A percentile compares a stretch with the other conserved stretches of the same genome.
Conservation (phyloP, 805 yeast species). For the Spathaspora hagerdaliae region DNA sequence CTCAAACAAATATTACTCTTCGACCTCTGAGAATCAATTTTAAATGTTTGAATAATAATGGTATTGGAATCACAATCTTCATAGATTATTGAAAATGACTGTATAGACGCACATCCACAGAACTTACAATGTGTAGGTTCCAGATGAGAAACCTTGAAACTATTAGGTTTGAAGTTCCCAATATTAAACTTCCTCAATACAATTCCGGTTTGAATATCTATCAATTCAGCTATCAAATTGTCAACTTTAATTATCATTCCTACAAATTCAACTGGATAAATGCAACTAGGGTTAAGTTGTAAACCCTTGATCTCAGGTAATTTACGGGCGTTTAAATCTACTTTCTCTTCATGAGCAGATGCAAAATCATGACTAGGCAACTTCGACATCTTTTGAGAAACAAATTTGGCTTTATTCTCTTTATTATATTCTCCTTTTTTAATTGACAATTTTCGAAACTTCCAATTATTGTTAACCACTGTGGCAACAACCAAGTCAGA, state of each 20-base stretch:
- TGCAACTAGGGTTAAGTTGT: slow-evolving; percentile 2
- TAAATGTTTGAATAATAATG: slow-evolving; percentile 68
- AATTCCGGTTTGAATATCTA: slow-evolving; percentile 78
- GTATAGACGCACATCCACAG: slow-evolving; percentile 84
- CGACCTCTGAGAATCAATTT: slow-evolving; percentile 62
- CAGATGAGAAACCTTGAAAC: slow-evolving; percentile 70
- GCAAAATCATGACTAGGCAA: slow-evolving; percentile 8
- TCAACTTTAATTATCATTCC: slow-evolving; percentile 68
- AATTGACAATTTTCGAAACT: slow-evolving; percentile 46
- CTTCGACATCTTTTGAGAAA: not conserved
- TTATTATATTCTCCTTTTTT: slow-evolving; percentile 45
- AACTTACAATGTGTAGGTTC: slow-evolving; percentile 86
- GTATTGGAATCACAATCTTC: slow-evolving; percentile 54
- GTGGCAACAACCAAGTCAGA: slow-evolving; percentile 54
- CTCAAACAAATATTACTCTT: slow-evolving; percentile 78
- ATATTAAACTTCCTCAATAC: slow-evolving; percentile 58
- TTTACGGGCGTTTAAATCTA: not conserved
- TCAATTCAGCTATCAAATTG: slow-evolving; percentile 54
- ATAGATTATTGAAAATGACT: slow-evolving; percentile 69
- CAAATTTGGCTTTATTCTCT: slow-evolving; percentile 2
- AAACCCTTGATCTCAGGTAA: not conserved
- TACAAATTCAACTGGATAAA: slow-evolving; percentile 51
- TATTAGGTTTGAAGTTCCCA: slow-evolving; percentile 55
- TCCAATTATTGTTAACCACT: slow-evolving; percentile 65
- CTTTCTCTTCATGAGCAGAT: slow-evolving; percentile 3